Conservation (phyloP, 768 basidiomycete species). For the Russula olivacea region DNA sequence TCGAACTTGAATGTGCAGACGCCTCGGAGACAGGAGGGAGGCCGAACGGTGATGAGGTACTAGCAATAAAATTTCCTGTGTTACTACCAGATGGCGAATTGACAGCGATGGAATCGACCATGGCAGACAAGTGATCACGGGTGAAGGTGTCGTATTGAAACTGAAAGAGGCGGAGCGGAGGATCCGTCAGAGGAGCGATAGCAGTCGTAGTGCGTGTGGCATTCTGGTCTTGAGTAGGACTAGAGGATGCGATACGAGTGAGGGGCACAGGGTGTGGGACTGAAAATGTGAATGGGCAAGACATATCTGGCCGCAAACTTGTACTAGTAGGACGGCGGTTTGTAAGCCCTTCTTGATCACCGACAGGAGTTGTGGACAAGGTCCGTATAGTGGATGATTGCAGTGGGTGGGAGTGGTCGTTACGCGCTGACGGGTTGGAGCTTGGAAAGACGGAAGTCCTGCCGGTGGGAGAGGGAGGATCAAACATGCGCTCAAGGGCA, state of each 20-base stretch:
- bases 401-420: constrained; percentile 35
- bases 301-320: constrained; percentile 42
- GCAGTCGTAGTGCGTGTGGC: constrained; percentile 31
- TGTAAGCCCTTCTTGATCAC: constrained; percentile 37
- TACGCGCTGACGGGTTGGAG: constrained; percentile 24
- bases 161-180: constrained; percentile 81
- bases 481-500: constrained; percentile 86
- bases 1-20: constrained; percentile 39
- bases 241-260: constrained; percentile 35
- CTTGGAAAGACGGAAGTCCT: constrained; percentile 26
- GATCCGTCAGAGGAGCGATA: constrained; percentile 50
- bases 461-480: constrained; percentile 89
- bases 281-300: constrained; percentile 70
- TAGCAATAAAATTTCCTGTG: constrained; percentile 37
- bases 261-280: constrained; percentile 43
- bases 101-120: constrained; percentile 92
- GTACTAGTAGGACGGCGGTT: constrained; percentile 49
- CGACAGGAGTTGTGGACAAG: not conserved
- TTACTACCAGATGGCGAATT: constrained; percentile 59
- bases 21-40: constrained; percentile 47
- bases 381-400: constrained; percentile 21
- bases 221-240: constrained; percentile 55
- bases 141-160: constrained; percentile 97
- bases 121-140: constrained; percentile 84
- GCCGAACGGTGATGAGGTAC: constrained; percentile 42